Evolutionary conservation across 1,284 basidiomycete species (phyloP), one percentile per base, ranked within the genome.

Genomic region (Chalciporus sp.): DNA sequence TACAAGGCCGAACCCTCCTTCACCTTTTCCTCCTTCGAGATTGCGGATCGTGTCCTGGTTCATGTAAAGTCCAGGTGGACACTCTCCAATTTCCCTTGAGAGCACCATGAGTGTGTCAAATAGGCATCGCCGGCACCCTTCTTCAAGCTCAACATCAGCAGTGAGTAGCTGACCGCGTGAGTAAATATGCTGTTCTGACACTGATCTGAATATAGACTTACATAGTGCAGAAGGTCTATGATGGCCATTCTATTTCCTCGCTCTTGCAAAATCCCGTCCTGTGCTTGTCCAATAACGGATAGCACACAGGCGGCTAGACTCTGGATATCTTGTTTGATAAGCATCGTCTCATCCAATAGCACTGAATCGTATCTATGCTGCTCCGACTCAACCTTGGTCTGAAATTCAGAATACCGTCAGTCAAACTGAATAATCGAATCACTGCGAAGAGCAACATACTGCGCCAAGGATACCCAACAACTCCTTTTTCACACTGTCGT

Each of bases 1-100:
- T 19, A 70, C 58, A 2, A 23, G 0, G n/a, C 64, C 67, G 51
- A 67, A 67, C 4, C 56, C 64, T 39, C 66, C 65, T 14, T 12
- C 23, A 23, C 6, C 6, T 23, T 23, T 6, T 6, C 54, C 64
- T 39, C 66, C 65, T 14, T 12, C 27, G 39, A 59, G 50, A 48
- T 33, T 48, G 9, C 7, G 39, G 19, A 67, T 43, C 10, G 28
- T 16, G 16, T 35, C 42, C 10, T 55, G 40, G 1, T 48, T 17
- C 10, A 67, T 41, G 26, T 55, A 46, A 7, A 70, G 41, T n/a
- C 53, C 43, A 27, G 47, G 45, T 2, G 67, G 65, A 51, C 57
- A 64, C 9, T 11, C 50, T 40, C 57, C 62, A 28, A 37, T 53
- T 19, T 51, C 20, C 39, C 51, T 67, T 19, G 64, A 52, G 27